Evolutionary conservation across 345 rosid species (phyloP), one percentile per base, ranked within the genome.

Genomic region (Passiflora organensis): DNA sequence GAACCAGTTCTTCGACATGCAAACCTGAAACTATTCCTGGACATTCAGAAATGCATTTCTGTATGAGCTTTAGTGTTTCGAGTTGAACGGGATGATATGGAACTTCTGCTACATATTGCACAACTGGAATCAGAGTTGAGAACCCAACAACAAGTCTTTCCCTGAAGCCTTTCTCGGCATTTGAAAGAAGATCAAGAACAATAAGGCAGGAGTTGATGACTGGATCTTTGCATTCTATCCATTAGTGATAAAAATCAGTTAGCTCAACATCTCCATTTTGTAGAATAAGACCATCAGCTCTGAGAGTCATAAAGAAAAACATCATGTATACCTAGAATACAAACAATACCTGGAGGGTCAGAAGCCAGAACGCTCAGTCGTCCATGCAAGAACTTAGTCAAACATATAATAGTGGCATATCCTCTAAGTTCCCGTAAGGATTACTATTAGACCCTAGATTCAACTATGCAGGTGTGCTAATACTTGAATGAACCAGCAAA

Each of bases 31-130:
- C 70, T 44, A 78, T 67, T 69, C 91, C 98, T 55, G 90, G 91
- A 64, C 73, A 80, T 63, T 75, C 63, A 74, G 84, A 74, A 53
- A 91, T 23, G 66, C 86, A 74, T 60, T 69, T 76, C 57, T 65
- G 61, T 38, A 88, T 67, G 56, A 91, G 93, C 77, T 80, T 84
- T 67, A 84, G 75, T 63, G 81, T 73, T 61, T 74, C 85, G 62
- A 59, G 47, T 71, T 86, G 96, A 64, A 72, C 80, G 53, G 91
- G 95, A 68, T 91, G 96, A 63, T 75, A 86, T 72, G 96, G 98
- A 66, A 89, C 78, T 64, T 72, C 85, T 53, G 84, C 81, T 21
- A 86, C 83, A 66, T 74, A 74, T 57, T 58, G 81, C 59, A 89
- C 74, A 53, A 81, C 79, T 54, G 84, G 84, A 68, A 89, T 77